phyloP scores from a whole-genome alignment of 2,329 filamentous ascomycete genomes.

The Cylindrodendrum hubeiense region DNA sequence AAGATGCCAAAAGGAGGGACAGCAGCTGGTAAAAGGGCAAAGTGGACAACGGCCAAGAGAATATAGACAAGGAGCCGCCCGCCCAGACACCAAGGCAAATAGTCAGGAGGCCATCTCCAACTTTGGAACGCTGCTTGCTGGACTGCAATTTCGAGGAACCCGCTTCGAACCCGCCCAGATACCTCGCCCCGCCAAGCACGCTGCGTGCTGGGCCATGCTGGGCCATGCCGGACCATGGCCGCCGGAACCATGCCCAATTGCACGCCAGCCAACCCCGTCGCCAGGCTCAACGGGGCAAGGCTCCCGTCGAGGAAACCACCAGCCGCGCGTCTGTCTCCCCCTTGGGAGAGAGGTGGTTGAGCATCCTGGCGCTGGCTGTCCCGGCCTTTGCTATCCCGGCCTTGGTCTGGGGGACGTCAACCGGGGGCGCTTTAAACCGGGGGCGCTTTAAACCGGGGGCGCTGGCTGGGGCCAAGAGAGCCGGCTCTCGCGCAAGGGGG shows the following conservation, averaged over 20 bases:
- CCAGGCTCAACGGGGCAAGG: slow-evolving; percentile 13
- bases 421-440: too few relatives aligned
- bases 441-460: too few relatives aligned
- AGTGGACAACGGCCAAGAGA: slow-evolving; percentile 2
- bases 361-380: too few relatives aligned
- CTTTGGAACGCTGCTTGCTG: slow-evolving; percentile 20
- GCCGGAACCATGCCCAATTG: too few relatives aligned
- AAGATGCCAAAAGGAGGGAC: slow-evolving; percentile 7
- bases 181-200: slow-evolving; percentile 11
- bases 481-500: too few relatives aligned
- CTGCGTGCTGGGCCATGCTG: background rate
- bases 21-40: slow-evolving; percentile 3
- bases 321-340: slow-evolving; percentile 19
- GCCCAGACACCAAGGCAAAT: background rate
- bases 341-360: background rate
- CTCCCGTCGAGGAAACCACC: slow-evolving; percentile 5
- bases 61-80: slow-evolving; percentile 14
- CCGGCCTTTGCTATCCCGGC: too few relatives aligned
- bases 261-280: background rate
- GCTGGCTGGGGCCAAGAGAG: too few relatives aligned
- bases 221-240: too few relatives aligned
- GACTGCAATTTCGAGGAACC: slow-evolving; percentile 29
- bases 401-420: too few relatives aligned
- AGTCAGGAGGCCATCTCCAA: slow-evolving; percentile 43
- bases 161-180: slow-evolving; percentile 3